A percentile compares a stretch with the other conserved stretches of the same genome.
Conservation (phyloP, 495 filamentous ascomycete species). For the Aspergillus cristatus region DNA sequence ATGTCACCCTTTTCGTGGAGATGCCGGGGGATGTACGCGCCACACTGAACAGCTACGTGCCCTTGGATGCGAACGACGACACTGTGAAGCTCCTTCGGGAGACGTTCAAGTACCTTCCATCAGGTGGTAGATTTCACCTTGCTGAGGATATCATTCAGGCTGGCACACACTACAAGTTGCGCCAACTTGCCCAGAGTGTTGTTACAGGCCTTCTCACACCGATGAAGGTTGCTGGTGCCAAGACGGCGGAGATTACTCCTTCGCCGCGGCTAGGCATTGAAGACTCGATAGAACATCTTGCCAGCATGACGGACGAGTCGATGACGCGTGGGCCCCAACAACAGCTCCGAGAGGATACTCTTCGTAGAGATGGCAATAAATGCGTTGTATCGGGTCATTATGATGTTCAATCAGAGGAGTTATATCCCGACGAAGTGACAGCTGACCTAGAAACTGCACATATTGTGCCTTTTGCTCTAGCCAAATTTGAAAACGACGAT, state of each 20-base stretch:
- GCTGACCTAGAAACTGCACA: constrained; percentile 1
- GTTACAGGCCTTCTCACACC: neutral
- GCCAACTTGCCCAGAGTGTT: neutral
- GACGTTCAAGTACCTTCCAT: neutral
- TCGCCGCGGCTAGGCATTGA: neutral
- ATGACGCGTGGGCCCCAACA: neutral
- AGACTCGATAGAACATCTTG: no score
- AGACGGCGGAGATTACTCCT: neutral
- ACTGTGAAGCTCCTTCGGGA: neutral
- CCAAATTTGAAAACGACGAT: neutral
- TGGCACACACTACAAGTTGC: neutral
- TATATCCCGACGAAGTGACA: neutral
- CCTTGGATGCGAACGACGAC: neutral
- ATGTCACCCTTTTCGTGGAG: neutral
- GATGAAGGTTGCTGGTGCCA: neutral
- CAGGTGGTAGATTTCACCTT: neutral
- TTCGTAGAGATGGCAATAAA: neutral
- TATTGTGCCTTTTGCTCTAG: constrained; percentile 4
- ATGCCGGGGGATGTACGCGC: neutral
- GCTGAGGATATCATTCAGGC: neutral
- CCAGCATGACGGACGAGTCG: neutral
- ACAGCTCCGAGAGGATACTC: neutral
- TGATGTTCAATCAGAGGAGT: neutral
- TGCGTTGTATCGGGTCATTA: neutral
- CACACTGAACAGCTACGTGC: neutral